Base-by-base conservation (phyloP, 371 early-diverging fungal species). In the Lichtheimia ramosa region DNA sequence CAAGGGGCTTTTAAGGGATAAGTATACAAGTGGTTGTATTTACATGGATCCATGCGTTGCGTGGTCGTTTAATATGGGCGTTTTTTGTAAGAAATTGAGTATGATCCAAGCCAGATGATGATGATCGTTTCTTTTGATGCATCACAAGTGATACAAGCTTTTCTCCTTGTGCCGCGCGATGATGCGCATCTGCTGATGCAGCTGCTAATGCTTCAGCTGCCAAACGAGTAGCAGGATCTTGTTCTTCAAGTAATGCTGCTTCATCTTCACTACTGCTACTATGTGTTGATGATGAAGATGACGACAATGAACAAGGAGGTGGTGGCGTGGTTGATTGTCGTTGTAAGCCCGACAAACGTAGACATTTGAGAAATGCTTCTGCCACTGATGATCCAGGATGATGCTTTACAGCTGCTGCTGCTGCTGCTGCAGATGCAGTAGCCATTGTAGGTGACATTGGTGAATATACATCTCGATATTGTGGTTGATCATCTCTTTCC, bases 31-130 rank as follows among this genome's bases (percentile, higher is more conserved):
- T 46, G 10, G n/a, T 46, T 46, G 3, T 42, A n/a, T 39, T 64
- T 68, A 71, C 71, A 43, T 71, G 71, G 54, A 71, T 71, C 71
- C 71, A 71, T 5, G 71, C 71, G 60, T 71, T 71, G 6, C 71
- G 68, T 18, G 71, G 71, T 56, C 71, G 57, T 58, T 71, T 71
- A 54, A 71, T 71, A 50, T 71, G 71, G 14, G 71, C 68, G 56
- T 71, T 71, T 43, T 71, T 71, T 18, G 69, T 69, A 25, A 69
- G 43, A 41, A 69, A 69, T 59, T 62, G 64, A 16, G 54, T 59
- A 14, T 64, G 69, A 55, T 65, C 69, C 23, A 62, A 42, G 16
- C 54, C 43, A 16, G 54, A 54, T 15, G 56, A 59, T 12, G 34
- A 14, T 18, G 59, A 48, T 40, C 34, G 34, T 14, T 52, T 63